phyloP scores from a whole-genome alignment of 2,329 filamentous ascomycete genomes.

The Aureobasidium leucospermi region DNA sequence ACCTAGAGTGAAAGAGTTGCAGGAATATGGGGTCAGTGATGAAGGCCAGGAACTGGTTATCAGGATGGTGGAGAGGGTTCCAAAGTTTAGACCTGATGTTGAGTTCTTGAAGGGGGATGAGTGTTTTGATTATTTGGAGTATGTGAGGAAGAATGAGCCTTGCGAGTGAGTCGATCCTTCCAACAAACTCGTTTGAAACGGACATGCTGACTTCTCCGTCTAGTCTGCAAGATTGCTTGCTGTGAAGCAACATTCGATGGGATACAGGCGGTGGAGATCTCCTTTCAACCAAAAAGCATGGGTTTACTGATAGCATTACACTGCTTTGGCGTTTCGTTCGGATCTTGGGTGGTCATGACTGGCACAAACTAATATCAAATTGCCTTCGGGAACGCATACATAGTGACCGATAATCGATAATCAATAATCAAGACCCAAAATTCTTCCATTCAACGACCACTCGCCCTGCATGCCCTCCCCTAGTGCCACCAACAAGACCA shows the following conservation, averaged over 20 bases:
- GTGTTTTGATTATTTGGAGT: conserved; percentile 11
- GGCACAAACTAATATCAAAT: no score
- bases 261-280: background rate
- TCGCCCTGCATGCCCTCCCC: no score
- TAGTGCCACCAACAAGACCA: no score
- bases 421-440: no score
- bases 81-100: conserved; percentile 5
- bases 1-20: background rate
- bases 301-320: no score
- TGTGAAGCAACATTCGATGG: background rate
- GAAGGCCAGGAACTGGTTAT: conserved; percentile 1
- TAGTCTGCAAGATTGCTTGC: conserved; percentile 6
- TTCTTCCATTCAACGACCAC: no score
- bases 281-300: no score
- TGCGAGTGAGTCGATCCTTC: conserved; percentile 5
- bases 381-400: no score
- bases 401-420: no score
- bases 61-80: conserved; percentile 1
- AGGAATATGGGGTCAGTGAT: background rate
- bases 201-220: background rate
- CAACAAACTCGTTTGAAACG: background rate
- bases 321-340: no score
- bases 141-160: conserved; percentile 8
- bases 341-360: no score
- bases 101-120: background rate